Evolutionary conservation across 1,139 yeast genomes (phyloP).

Genomic region (Geotrichum cucujoidarum): DNA sequence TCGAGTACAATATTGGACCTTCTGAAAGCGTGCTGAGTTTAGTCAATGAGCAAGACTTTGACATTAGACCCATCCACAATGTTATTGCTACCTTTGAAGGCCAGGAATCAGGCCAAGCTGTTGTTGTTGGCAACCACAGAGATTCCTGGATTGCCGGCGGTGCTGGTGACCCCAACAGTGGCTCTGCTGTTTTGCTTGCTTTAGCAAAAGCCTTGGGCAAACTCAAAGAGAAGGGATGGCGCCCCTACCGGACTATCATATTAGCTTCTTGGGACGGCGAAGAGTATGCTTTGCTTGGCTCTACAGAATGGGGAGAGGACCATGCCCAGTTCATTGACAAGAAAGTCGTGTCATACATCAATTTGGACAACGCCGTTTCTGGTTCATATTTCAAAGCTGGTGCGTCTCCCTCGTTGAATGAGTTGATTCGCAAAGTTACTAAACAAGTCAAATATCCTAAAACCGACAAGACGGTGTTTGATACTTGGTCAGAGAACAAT

Average conservation of each 20-base stretch:
- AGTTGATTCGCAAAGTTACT: slow-evolving; percentile 41
- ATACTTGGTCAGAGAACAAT: slow-evolving; percentile 49
- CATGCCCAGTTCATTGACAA: slow-evolving; percentile 40
- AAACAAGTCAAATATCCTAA: slow-evolving; percentile 44
- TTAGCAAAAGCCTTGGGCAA: slow-evolving; percentile 51
- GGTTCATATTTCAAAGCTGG: slow-evolving; percentile 46
- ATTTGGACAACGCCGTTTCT: slow-evolving; percentile 55
- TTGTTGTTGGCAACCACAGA: slow-evolving; percentile 62
- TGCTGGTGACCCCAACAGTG: slow-evolving; percentile 68
- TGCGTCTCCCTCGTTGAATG: slow-evolving; percentile 51
- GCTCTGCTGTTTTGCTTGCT: slow-evolving; percentile 56
- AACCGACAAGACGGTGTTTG: slow-evolving; percentile 41
- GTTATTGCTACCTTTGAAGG: slow-evolving; percentile 57
- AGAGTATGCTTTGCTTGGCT: slow-evolving; percentile 64
- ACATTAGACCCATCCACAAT: slow-evolving; percentile 51
- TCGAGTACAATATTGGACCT: slow-evolving; percentile 57
- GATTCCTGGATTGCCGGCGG: slow-evolving; percentile 73
- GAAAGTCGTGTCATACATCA: slow-evolving; percentile 54
- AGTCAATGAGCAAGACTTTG: slow-evolving; percentile 51
- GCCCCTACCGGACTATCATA: slow-evolving; percentile 54
- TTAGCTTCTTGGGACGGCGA: slow-evolving; percentile 74
- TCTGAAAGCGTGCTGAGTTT: slow-evolving; percentile 48
- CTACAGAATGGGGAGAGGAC: slow-evolving; percentile 65
- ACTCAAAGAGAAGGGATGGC: slow-evolving; percentile 51
- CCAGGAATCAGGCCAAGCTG: slow-evolving; percentile 44